A percentile compares a stretch with the other conserved stretches of the same genome.
These are phyloP conservation scores for Macrolepiota fuliginosa DNA, from an alignment of 768 basidiomycete genomes.

Conservation along the genomic window DNA sequence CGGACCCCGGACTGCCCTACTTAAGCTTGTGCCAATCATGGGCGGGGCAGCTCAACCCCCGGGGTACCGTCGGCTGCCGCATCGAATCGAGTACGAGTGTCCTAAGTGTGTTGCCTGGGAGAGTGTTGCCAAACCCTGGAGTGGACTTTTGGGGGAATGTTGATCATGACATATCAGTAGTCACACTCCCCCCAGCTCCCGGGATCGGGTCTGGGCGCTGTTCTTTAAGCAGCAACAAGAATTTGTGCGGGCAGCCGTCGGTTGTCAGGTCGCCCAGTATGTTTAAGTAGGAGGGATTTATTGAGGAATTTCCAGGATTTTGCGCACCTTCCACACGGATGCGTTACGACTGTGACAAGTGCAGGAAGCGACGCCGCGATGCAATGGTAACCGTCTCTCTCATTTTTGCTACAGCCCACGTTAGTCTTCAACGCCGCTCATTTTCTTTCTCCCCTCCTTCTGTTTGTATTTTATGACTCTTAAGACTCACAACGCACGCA, in stretches of 20 bases:
- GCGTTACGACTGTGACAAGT: slow-evolving; percentile 4
- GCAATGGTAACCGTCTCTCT: not conserved
- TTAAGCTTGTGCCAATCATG: not conserved
- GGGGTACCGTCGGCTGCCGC: not conserved
- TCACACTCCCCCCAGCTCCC: not conserved
- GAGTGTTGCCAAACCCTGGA: too few species aligned
- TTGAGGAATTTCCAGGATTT: not conserved
- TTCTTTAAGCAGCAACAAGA: not conserved
- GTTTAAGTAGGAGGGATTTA: not conserved
- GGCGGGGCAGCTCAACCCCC: not conserved
- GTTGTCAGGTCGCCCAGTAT: not conserved
- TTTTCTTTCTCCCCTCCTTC: not conserved
- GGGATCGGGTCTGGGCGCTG: not conserved
- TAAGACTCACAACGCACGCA: not conserved
- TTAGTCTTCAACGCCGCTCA: not conserved
- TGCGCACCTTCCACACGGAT: not conserved
- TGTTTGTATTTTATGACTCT: slow-evolving; percentile 15
- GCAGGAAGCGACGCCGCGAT: not conserved
- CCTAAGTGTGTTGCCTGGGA: not conserved
- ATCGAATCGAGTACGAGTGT: not conserved
- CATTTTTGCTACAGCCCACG: not conserved
- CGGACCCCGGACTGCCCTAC: not conserved
- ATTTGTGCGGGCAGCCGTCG: not conserved
- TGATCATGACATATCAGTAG: not conserved
- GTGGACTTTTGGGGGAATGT: too few species aligned